Evolutionary conservation across 768 basidiomycete genomes (phyloP).

Genomic region (Pulveroboletus sp.): DNA sequence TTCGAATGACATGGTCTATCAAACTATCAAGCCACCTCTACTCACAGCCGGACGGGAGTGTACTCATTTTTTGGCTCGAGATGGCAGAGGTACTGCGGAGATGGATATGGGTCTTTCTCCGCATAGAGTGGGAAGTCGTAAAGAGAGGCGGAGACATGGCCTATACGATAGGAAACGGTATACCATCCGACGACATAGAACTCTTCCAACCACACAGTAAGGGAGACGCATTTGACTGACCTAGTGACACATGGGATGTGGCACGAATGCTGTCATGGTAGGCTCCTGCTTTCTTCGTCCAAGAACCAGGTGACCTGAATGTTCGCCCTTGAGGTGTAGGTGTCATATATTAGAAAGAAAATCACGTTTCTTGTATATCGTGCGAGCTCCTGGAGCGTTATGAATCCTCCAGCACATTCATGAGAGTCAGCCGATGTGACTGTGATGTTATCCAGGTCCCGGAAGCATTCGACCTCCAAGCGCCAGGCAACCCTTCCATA

Average conservation of each 20-base stretch:
- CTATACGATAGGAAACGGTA: neutral
- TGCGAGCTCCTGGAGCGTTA: neutral
- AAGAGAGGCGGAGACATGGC: conserved; percentile 39
- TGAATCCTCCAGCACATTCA: neutral
- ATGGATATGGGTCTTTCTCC: conserved; percentile 98
- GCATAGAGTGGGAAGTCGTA: conserved; percentile 94
- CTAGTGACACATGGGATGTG: neutral
- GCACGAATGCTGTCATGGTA: conserved; percentile 10
- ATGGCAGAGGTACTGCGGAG: conserved; percentile 82
- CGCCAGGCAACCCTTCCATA: too few relatives aligned
- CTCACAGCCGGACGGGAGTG: conserved; percentile 69
- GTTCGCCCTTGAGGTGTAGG: conserved; percentile 8
- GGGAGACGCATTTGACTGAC: conserved; percentile 17
- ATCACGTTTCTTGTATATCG: neutral
- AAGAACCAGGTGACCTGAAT: neutral
- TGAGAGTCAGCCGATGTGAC: too few relatives aligned
- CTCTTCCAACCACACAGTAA: conserved; percentile 12
- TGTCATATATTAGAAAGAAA: neutral
- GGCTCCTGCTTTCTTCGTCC: conserved; percentile 4
- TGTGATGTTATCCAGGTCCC: too few relatives aligned
- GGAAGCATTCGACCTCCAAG: too few relatives aligned
- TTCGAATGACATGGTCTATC: conserved; percentile 92
- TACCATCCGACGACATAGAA: conserved; percentile 10
- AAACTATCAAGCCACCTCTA: conserved; percentile 87
- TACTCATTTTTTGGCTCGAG: conserved; percentile 86